phyloP scores from a whole-genome alignment of 2,329 filamentous ascomycete genomes.

The Aspergillus awamori region DNA sequence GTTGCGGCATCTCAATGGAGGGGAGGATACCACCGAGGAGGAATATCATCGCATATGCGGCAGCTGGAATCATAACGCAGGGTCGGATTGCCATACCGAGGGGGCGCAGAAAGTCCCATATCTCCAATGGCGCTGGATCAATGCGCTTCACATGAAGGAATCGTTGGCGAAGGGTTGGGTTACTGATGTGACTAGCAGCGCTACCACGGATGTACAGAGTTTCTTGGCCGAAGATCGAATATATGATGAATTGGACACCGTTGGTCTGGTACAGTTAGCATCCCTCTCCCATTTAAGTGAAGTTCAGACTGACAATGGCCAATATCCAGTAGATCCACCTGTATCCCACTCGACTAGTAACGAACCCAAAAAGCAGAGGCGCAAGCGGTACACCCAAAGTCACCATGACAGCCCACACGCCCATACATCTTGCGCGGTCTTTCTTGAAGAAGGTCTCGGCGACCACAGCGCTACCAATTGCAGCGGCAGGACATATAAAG shows the following conservation, averaged over 20 bases:
- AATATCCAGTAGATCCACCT: constrained; percentile 64
- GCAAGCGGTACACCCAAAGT: constrained; percentile 47
- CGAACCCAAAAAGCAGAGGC: constrained; percentile 44
- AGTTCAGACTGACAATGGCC: constrained; percentile 50
- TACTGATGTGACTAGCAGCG: too few species aligned
- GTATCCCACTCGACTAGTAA: constrained; percentile 56
- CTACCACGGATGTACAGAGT: constrained; percentile 49
- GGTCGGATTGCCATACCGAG: not conserved
- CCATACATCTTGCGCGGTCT: constrained; percentile 56
- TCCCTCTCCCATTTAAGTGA: not conserved
- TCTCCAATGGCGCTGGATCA: constrained; percentile 42
- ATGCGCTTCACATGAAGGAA: constrained; percentile 33
- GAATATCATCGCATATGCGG: not conserved
- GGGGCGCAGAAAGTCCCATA: not conserved
- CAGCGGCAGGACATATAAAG: constrained; percentile 56
- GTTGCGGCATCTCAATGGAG: not conserved
- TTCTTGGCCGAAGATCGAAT: constrained; percentile 58
- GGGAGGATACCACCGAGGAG: not conserved
- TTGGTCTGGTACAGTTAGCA: constrained; percentile 42
- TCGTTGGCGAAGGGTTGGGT: too few species aligned
- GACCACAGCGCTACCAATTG: constrained; percentile 59
- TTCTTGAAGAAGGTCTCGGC: constrained; percentile 60
- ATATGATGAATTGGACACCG: constrained; percentile 57
- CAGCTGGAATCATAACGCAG: not conserved
- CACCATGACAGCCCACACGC: constrained; percentile 34